phyloP scores from a whole-genome alignment of 176 grass and related monocot species.

The Elaeis guineensis region DNA sequence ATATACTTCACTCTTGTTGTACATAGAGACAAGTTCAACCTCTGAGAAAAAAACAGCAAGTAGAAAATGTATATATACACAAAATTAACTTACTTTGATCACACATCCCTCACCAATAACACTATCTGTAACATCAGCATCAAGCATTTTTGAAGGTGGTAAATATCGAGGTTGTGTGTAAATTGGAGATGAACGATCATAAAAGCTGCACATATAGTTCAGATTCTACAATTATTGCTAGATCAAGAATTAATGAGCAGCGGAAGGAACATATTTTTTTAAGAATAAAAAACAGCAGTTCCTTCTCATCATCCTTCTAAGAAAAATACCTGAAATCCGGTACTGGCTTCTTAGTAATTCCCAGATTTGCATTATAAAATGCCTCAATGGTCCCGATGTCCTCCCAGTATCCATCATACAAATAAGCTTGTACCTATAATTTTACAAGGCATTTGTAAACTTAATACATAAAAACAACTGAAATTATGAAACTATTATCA shows the following conservation, averaged over 20 bases:
- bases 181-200: slow-evolving; percentile 82
- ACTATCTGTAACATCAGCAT: slow-evolving; percentile 81
- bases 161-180: slow-evolving; percentile 91
- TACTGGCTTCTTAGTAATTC: slow-evolving; percentile 86
- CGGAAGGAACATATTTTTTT: background rate
- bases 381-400: slow-evolving; percentile 92
- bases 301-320: background rate
- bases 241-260: slow-evolving; percentile 7
- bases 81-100: slow-evolving; percentile 68
- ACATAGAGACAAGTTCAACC: too few species aligned
- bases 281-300: background rate
- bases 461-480: too few species aligned
- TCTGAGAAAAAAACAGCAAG: too few species aligned
- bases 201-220: slow-evolving; percentile 52
- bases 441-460: background rate
- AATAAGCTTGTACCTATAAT: slow-evolving; percentile 79
- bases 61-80: slow-evolving; percentile 5
- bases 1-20: too few species aligned
- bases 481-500: too few species aligned
- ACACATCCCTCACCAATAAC: slow-evolving; percentile 97
- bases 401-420: slow-evolving; percentile 99
- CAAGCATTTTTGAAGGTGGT: slow-evolving; percentile 91
- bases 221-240: slow-evolving; percentile 19
- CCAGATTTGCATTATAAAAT: slow-evolving; percentile 85
- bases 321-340: slow-evolving; percentile 83